phyloP scores from a whole-genome alignment of 2,329 filamentous ascomycete genomes.

The Fusarium begoniae region DNA sequence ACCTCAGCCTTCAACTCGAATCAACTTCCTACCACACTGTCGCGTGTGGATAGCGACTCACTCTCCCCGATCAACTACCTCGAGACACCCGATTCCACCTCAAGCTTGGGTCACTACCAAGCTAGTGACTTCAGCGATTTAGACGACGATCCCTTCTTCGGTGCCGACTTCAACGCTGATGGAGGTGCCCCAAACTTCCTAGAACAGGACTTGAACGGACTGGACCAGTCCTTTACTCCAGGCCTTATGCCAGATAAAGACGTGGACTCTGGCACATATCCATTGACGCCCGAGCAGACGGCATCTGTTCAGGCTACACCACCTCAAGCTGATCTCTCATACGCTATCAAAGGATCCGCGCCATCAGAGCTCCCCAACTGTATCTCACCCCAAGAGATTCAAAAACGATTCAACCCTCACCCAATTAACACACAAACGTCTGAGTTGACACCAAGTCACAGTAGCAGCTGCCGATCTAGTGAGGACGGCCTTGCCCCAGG shows the following conservation, averaged over 20 bases:
- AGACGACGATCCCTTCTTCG: slow-evolving; percentile 61
- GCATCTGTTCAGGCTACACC: slow-evolving; percentile 58
- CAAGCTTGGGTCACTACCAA: slow-evolving; percentile 58
- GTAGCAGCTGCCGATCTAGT: slow-evolving; percentile 59
- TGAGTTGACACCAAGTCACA: slow-evolving; percentile 61
- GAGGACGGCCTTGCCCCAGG: slow-evolving; percentile 57
- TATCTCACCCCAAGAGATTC: slow-evolving; percentile 54
- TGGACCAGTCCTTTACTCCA: slow-evolving; percentile 32
- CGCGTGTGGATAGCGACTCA: slow-evolving; percentile 48
- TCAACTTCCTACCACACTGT: slow-evolving; percentile 56
- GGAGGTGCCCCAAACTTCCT: slow-evolving; percentile 57
- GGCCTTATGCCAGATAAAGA: slow-evolving; percentile 32
- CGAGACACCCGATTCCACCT: slow-evolving; percentile 61
- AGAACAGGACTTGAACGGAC: slow-evolving; percentile 44
- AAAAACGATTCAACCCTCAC: slow-evolving; percentile 50
- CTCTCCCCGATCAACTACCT: slow-evolving; percentile 46
- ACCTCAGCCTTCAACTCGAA: slow-evolving; percentile 49
- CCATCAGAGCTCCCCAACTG: slow-evolving; percentile 46
- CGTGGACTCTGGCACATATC: slow-evolving; percentile 48
- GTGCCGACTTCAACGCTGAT: slow-evolving; percentile 58
- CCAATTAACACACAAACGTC: slow-evolving; percentile 43
- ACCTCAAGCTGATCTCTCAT: slow-evolving; percentile 49
- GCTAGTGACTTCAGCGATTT: slow-evolving; percentile 60
- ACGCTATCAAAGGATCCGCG: slow-evolving; percentile 35
- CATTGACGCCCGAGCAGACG: slow-evolving; percentile 63